Conservation (phyloP, 2,329 filamentous ascomycete genomes). For the Tolypocladium ophioglossoides region DNA sequence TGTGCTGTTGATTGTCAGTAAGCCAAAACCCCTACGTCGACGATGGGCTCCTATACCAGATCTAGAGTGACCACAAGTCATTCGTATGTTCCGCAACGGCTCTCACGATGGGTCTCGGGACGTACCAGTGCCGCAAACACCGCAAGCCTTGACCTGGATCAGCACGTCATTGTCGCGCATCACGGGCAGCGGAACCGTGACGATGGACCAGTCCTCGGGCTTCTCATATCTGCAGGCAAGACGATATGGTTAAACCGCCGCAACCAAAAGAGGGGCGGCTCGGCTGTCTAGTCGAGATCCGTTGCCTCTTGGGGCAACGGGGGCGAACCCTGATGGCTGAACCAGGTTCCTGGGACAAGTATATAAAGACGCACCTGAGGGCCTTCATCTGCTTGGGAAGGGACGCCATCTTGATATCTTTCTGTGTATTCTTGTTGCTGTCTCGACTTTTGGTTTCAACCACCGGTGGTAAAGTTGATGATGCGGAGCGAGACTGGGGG, state of each 20-base stretch:
- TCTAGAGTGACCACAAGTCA: slow-evolving; percentile 16
- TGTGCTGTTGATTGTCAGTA: slow-evolving; percentile 28
- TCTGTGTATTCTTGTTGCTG: neutral
- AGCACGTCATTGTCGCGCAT: slow-evolving; percentile 50
- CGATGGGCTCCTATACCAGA: slow-evolving; percentile 18
- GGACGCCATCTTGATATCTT: slow-evolving; percentile 17
- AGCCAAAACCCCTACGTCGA: neutral
- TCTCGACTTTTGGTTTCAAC: neutral
- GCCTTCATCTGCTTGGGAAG: slow-evolving; percentile 50
- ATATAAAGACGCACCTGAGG: slow-evolving; percentile 36
- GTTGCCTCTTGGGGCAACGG: neutral
- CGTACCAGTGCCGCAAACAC: slow-evolving; percentile 48
- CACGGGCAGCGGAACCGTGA: slow-evolving; percentile 50
- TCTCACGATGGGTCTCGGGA: slow-evolving; percentile 9
- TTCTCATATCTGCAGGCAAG: slow-evolving; percentile 40
- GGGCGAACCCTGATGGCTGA: slow-evolving; percentile 12
- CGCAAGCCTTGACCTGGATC: slow-evolving; percentile 58
- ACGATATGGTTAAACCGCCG: neutral
- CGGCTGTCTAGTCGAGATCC: neutral
- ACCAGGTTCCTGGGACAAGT: neutral
- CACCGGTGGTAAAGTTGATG: neutral
- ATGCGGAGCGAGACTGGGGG: neutral
- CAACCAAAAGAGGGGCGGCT: neutral
- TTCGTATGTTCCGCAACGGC: neutral
- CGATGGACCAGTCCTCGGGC: slow-evolving; percentile 49